phyloP scores from a whole-genome alignment of 768 basidiomycete genomes.

The Suillus sp. region DNA sequence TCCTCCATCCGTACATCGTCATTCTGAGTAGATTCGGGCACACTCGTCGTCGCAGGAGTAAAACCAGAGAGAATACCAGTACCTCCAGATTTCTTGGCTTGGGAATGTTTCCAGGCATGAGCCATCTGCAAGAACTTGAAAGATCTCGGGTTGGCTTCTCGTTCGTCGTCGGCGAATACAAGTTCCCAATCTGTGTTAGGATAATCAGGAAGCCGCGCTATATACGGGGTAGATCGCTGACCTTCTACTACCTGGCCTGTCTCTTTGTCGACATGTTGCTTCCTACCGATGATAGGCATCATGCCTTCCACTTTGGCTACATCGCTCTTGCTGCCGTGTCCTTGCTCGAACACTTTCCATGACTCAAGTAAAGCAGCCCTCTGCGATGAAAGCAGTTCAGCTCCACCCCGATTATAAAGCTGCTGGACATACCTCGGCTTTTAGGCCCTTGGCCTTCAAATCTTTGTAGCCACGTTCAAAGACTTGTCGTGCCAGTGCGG shows the following conservation, averaged over 20 bases:
- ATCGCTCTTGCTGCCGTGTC: conserved; percentile 71
- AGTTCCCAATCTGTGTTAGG: conserved; percentile 82
- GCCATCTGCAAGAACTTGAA: conserved; percentile 98
- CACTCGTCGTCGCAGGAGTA: conserved; percentile 38
- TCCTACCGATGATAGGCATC: conserved; percentile 91
- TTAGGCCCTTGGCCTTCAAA: conserved; percentile 76
- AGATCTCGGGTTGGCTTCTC: conserved; percentile 87
- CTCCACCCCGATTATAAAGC: neutral
- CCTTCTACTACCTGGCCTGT: conserved; percentile 89
- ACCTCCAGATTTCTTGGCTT: conserved; percentile 43
- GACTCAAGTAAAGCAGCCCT: conserved; percentile 90
- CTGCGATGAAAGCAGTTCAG: conserved; percentile 40
- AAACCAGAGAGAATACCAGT: conserved; percentile 48
- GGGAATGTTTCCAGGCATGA: conserved; percentile 79
- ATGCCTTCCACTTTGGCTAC: conserved; percentile 83
- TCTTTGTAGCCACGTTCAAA: conserved; percentile 90
- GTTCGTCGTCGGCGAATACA: conserved; percentile 95
- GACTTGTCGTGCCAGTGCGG: conserved; percentile 67
- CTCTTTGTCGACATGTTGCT: conserved; percentile 79
- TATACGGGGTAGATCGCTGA: conserved; percentile 33
- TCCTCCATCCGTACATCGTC: conserved; percentile 30
- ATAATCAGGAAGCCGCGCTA: conserved; percentile 8
- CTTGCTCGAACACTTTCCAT: conserved; percentile 94
- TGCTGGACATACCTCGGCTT: conserved; percentile 72
- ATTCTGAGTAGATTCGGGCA: conserved; percentile 11